Evolutionary conservation across 1,284 basidiomycete species (phyloP), one percentile per base, ranked within the genome.

Genomic region (Ustilago trichophora): DNA sequence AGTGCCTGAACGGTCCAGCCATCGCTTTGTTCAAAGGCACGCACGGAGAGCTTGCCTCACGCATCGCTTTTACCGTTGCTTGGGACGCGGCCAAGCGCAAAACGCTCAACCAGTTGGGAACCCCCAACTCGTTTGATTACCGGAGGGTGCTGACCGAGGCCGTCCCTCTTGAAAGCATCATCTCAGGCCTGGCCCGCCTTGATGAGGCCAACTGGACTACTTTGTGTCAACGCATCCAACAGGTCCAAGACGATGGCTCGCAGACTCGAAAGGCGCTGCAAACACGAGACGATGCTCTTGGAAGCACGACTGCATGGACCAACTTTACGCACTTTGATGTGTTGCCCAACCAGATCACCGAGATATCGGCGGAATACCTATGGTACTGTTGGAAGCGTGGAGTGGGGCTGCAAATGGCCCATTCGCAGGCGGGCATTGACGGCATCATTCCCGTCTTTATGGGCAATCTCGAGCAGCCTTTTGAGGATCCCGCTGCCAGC

Each of bases 341-440:
- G 11, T 26, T 42, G 7, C 27, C 24, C 5, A 6, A 24, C 7
- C 6, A 9, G 5, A 19, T 55, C 1, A n/a, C 5, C 15, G 3
- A 15, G 6, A 45, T 57, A 13, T 42, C 54, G 27, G n/a, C 27
- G 12, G 35, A 38, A n/a, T 57, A 38, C 22, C 42, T 57, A 3
- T 57, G 54, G 54, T 35, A 45, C 16, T 57, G 54, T 27, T 57
- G 54, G 54, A 57, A 50, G 37, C 46, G 47, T 8, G 54, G 54
- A 9, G 29, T 50, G 10, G 54, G 47, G 5, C 15, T 57, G 2
- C 54, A 57, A 19, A 37, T 29, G 22, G 24, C 19, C 3, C 38
- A 37, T 18, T 3, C 3, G 9, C 54, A 57, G 16, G 7, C 5
- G 8, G 54, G 54, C 21, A 35, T 57, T 12, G 54, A 57, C 19